Conservation (phyloP, 139 green algal genomes). For the Spirogloea muscicola region DNA sequence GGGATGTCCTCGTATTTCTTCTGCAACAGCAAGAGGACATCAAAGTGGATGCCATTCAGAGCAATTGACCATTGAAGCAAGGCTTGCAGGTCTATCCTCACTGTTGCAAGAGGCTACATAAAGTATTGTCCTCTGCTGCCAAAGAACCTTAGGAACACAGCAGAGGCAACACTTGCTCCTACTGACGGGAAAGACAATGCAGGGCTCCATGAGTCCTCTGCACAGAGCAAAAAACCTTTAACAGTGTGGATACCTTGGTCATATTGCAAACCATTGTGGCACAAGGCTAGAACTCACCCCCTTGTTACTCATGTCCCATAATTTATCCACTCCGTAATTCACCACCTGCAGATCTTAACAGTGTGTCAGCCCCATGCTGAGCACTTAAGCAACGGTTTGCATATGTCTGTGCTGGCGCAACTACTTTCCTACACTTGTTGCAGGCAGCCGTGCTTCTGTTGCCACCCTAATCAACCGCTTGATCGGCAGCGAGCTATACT, state of each 20-base stretch:
- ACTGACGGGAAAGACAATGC: background rate
- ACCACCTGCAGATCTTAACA: background rate
- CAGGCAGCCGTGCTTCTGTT: background rate
- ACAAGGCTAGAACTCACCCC: background rate
- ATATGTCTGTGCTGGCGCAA: background rate
- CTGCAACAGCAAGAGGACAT: background rate
- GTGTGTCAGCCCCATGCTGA: too few relatives aligned
- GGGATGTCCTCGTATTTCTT: constrained; percentile 4
- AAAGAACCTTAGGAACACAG: background rate
- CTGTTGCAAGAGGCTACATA: too few relatives aligned
- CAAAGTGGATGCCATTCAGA: background rate
- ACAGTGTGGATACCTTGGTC: background rate
- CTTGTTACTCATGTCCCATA: constrained; percentile 7
- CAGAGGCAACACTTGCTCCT: background rate
- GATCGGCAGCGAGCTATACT: background rate
- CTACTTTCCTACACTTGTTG: background rate
- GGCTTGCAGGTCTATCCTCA: too few relatives aligned
- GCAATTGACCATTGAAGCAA: too few relatives aligned
- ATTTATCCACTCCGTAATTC: background rate
- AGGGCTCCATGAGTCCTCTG: background rate
- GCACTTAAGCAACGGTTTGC: background rate
- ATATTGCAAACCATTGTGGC: background rate
- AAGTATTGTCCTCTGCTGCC: background rate
- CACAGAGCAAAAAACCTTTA: background rate
- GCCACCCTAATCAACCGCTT: background rate